Evolutionary conservation across 768 basidiomycete genomes (phyloP), one percentile per base, ranked within the genome.

Genomic region (Hygrocybe coccinea): DNA sequence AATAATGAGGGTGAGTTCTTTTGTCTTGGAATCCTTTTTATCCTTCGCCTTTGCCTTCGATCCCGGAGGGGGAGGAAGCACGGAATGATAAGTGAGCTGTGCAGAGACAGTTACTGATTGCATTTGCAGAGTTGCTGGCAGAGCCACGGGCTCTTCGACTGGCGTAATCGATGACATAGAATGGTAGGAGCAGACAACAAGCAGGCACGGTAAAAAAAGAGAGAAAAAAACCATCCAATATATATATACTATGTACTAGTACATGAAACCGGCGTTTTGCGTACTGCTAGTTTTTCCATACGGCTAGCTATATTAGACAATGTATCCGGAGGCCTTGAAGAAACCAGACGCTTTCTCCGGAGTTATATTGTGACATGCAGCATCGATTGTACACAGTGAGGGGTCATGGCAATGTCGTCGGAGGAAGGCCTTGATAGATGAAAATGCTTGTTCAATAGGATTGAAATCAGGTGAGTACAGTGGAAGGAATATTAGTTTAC

Each of bases 391-490:
- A 39, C 25, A 36, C n/a, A 59, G 9, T 1, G 47, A 17, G 4
- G 15, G 9, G 17, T 59, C 55, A 4, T 49, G 25, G 58, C 59
- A 57, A 22, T 62, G 50, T 1, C 51, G 54, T 12, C 45, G 61
- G 50, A 59, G 61, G 58, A 45, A 69, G 5, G 64, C 55, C 59
- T 72, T 72, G 56, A 71, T 65, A 8, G 44, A 57, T 7, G 63
- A 63, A 48, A 72, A 72, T 6, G 60, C 58, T 55, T 71, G 61
- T 54, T 72, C 70, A 50, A 72, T 72, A 59, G 67, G 70, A 59
- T 70, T 72, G 57, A 67, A 64, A 52, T 72, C 64, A 0, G 70
- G 71, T 10, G 66, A 72, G 50, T 71, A 72, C 5, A 68, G 64
- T 2, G 69, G 70, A 1, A 69, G 61, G 49, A 66, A 69, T 2